A percentile compares a stretch with the other conserved stretches of the same genome.
phyloP scores from a whole-genome alignment of 106 monocot species.

The Hemerocallis citrina region DNA sequence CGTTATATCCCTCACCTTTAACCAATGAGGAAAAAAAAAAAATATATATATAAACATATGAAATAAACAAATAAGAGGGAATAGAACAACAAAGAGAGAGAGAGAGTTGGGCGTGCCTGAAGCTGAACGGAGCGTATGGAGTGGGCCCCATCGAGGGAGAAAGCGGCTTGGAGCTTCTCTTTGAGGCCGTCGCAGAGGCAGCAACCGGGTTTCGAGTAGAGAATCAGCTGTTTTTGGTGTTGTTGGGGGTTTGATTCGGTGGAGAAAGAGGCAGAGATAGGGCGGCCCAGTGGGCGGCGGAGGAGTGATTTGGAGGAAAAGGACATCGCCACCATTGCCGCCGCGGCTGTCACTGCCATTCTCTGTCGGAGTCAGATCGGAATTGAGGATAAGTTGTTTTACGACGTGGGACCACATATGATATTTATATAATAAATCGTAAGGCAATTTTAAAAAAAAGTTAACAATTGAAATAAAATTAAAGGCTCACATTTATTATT shows the following conservation, averaged over 20 bases:
- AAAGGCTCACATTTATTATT: too few relatives aligned
- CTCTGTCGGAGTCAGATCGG: too few relatives aligned
- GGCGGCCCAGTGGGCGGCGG: not conserved
- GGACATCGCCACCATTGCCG: too few relatives aligned
- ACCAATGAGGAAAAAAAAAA: not conserved
- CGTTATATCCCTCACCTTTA: constrained; percentile 72
- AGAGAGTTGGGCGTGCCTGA: constrained; percentile 22
- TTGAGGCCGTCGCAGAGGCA: constrained; percentile 98
- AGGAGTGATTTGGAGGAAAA: too few relatives aligned
- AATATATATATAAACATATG: not conserved
- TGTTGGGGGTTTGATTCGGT: constrained; percentile 1
- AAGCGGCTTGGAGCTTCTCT: constrained; percentile 82
- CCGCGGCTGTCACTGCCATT: too few relatives aligned
- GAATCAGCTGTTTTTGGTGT: constrained; percentile 38
- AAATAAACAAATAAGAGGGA: not conserved
- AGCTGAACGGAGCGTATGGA: constrained; percentile 60
- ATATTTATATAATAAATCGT: too few relatives aligned
- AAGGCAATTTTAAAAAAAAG: too few relatives aligned
- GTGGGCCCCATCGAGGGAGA: constrained; percentile 46
- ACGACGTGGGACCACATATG: too few relatives aligned
- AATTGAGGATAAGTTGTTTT: too few relatives aligned
- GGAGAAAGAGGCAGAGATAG: constrained; percentile 11
- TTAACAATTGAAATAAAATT: too few relatives aligned
- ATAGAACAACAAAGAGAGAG: not conserved
- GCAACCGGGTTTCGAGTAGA: constrained; percentile 88